Evolutionary conservation across 441 rosid genomes (phyloP), one percentile per base, ranked within the genome.

Genomic region (Adansonia gregorii): DNA sequence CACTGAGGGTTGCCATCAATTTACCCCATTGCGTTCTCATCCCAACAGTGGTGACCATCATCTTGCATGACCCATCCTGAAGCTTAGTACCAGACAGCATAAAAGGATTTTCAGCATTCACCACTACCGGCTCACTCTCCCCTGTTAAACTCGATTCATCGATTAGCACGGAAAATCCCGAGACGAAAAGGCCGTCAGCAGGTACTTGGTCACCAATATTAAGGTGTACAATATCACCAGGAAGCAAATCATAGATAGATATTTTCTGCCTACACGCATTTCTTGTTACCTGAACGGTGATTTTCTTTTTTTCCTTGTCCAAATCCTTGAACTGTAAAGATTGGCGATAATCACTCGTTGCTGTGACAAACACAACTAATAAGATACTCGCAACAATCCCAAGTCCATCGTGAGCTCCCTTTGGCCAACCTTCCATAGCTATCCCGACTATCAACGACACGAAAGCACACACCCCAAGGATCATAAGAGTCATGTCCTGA

Each of bases 21-120:
- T 87, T 90, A 20, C 92, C 94, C 94, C 94, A 90, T 68, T 90
- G 94, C 11, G 94, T 90, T 76, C 94, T 89, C 94, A 90, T 90
- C 74, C 92, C 94, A 73, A 89, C 92, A 4, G 90, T 90, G 66
- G 92, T 80, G 20, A 90, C 81, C 83, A 90, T 0, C 92, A 90
- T 87, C 80, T 90, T 90, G 85, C 92, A 86, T 0, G 94, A 86
- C 15, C 94, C 94, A 65, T 88, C 94, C 78, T 88, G 90, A 49
- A 90, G 81, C 79, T 90, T 90, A 1, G 94, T 90, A 73, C 92
- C 94, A 3, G 94, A 90, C 15, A 90, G 86, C 87, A 90, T 80
- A 43, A 84, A 90, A 73, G 94, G 94, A 51, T 89, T 86, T 22
- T 85, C 88, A 7, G 81, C 51, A 79, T 51, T 84, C 73, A 86